Percentiles rank a stretch among this genome's conserved stretches.
Conservation (phyloP, 2,329 filamentous ascomycete species). For the Fusarium guadeloupense region DNA sequence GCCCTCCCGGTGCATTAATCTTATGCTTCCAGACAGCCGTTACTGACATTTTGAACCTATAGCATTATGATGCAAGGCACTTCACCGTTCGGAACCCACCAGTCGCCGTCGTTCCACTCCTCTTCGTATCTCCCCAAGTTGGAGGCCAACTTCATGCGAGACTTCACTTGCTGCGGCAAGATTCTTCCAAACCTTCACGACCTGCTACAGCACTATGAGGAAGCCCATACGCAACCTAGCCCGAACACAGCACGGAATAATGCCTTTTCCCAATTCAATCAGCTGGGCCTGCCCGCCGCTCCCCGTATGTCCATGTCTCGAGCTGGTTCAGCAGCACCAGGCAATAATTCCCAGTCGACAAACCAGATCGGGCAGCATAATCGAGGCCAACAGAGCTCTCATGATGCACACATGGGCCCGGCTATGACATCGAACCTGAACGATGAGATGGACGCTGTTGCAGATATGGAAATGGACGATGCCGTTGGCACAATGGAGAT, state of each 20-base stretch:
- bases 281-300: slow-evolving; percentile 46
- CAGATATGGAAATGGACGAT: slow-evolving; percentile 98
- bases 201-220: slow-evolving; percentile 95
- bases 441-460: slow-evolving; percentile 83
- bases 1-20: background rate
- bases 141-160: slow-evolving; percentile 96
- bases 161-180: slow-evolving; percentile 94
- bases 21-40: slow-evolving; percentile 7
- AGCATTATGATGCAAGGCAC: slow-evolving; percentile 97
- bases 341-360: slow-evolving; percentile 43
- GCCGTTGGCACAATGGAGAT: slow-evolving; percentile 72
- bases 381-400: slow-evolving; percentile 44
- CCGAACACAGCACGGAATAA: slow-evolving; percentile 54
- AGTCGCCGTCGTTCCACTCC: slow-evolving; percentile 95
- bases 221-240: slow-evolving; percentile 81
- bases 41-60: slow-evolving; percentile 41
- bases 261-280: slow-evolving; percentile 53
- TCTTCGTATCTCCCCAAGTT: slow-evolving; percentile 96
- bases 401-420: slow-evolving; percentile 53
- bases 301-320: slow-evolving; percentile 49
- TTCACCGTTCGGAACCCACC: slow-evolving; percentile 83
- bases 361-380: slow-evolving; percentile 49
- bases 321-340: slow-evolving; percentile 44
- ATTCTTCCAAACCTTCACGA: slow-evolving; percentile 93
- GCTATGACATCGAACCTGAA: slow-evolving; percentile 53